Conservation (phyloP, 805 yeast genomes). For the Nakazawaea molendinolei region DNA sequence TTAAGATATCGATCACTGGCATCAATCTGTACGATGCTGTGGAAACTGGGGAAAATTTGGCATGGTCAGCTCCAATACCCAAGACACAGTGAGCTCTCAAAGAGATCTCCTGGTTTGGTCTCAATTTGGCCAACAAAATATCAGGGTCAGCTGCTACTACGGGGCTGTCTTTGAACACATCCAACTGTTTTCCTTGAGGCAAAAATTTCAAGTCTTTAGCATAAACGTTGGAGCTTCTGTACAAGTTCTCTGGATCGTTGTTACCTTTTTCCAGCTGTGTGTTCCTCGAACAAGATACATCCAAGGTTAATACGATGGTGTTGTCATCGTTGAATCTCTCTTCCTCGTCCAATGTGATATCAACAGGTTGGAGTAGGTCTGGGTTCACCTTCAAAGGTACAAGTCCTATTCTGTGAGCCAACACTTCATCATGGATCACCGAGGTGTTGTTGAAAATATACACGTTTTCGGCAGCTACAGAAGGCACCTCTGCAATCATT, state of each 20-base stretch:
- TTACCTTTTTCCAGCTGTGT: constrained; percentile 74
- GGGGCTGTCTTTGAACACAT: constrained; percentile 57
- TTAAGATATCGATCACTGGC: constrained; percentile 74
- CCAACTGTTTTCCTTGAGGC: constrained; percentile 85
- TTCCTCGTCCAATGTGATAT: constrained; percentile 53
- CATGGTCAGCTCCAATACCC: constrained; percentile 93
- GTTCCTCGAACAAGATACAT: constrained; percentile 78
- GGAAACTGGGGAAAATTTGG: constrained; percentile 94
- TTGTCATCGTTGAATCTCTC: constrained; percentile 76
- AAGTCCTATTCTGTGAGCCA: constrained; percentile 92
- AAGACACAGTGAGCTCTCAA: constrained; percentile 84
- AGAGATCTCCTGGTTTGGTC: constrained; percentile 96
- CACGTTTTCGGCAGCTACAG: constrained; percentile 91
- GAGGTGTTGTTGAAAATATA: constrained; percentile 91
- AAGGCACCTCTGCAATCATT: constrained; percentile 95
- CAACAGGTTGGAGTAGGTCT: constrained; percentile 81
- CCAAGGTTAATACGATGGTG: constrained; percentile 77
- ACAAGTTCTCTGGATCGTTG: constrained; percentile 77
- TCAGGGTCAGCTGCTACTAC: constrained; percentile 82
- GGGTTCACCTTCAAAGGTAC: constrained; percentile 90
- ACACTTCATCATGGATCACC: constrained; percentile 94
- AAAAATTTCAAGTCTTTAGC: constrained; percentile 86
- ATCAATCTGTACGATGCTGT: constrained; percentile 93
- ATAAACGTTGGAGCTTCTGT: constrained; percentile 80
- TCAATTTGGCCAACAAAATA: constrained; percentile 80